Base-by-base conservation (phyloP, 371 early-diverging fungal species). In the Mycotypha africana region DNA sequence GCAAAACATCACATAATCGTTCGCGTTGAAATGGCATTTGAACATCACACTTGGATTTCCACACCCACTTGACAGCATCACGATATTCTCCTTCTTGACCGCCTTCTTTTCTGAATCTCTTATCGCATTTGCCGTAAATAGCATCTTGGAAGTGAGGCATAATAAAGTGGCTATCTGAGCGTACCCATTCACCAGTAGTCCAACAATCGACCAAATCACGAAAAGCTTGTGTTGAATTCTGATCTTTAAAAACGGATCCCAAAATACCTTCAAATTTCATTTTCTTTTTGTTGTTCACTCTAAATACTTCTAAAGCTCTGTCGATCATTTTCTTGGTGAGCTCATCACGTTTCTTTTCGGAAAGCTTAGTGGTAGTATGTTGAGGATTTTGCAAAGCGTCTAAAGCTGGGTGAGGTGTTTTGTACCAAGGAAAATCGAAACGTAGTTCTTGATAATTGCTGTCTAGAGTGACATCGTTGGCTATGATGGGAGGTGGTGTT, bases 111-210 rank as follows among this genome's bases (percentile, higher is more conserved):
- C 57, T 53, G 32, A 56, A 57, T 38, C 39, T 38, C 9, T 47
- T 40, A 30, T 72, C 71, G 42, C 77, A 76, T 15, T 45, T 48
- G 11, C 64, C 56, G 36, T 58, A 76, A 11, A 56, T 14, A 3
- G 76, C 53, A 36, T 76, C 76, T 22, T 73, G 73, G 3, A 70
- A 47, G 45, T 76, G 76, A 17, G 38, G 43, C 7, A 46, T 17
- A 15, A 23, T 7, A 10, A 21, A n/a, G 1, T 44, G 32, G 17
- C 53, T 36, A 36, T 42, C 43, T 11, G 51, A 41, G 15, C 31
- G 38, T 5, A 49, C 42, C 70, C 70, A 69, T 20, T 45, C 20
- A 2, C 65, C 65, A 3, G 8, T 28, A 9, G 28, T 35, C 49
- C 62, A 56, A 15, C 66, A 68, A 0, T 58, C 42, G 1, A 65